These are phyloP conservation scores for Arthrobotrys sinensis DNA, from an alignment of 2,329 filamentous ascomycete genomes.

Conservation along the genomic window DNA sequence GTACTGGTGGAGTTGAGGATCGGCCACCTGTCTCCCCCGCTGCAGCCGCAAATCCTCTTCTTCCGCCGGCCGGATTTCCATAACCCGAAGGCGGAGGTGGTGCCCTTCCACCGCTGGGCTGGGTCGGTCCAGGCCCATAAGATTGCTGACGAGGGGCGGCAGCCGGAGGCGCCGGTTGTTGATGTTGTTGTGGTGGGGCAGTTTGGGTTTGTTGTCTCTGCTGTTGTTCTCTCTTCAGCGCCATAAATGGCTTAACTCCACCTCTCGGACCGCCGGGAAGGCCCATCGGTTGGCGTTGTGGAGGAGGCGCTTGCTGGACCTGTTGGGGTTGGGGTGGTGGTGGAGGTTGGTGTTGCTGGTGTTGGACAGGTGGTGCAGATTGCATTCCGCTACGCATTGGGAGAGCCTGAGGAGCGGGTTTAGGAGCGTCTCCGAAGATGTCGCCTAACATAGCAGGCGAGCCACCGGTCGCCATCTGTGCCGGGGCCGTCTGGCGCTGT, in stretches of 20 bases:
- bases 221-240: constrained; percentile 52
- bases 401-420: constrained; percentile 17
- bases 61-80: constrained; percentile 10
- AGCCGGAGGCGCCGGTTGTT: constrained; percentile 31
- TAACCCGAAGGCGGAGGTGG: constrained; percentile 21
- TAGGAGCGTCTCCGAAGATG: constrained; percentile 49
- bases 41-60: constrained; percentile 50
- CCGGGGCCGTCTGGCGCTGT: constrained; percentile 14
- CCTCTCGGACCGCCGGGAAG: constrained; percentile 45
- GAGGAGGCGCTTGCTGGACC: constrained; percentile 35
- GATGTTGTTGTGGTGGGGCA: constrained; percentile 40
- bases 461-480: constrained; percentile 33
- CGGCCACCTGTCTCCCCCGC: constrained; percentile 36
- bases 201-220: constrained; percentile 46
- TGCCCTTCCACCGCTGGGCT: background rate
- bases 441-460: constrained; percentile 45
- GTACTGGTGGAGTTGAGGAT: constrained; percentile 9
- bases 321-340: constrained; percentile 37
- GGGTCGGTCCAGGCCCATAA: background rate
- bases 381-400: constrained; percentile 31
- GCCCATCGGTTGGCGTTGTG: constrained; percentile 29
- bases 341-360: constrained; percentile 48
- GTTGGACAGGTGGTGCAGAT: constrained; percentile 41
- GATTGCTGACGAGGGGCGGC: constrained; percentile 23
- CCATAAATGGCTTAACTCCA: constrained; percentile 53